Base-by-base conservation (phyloP, 345 rosid species). In the Clarkia xantiana region DNA sequence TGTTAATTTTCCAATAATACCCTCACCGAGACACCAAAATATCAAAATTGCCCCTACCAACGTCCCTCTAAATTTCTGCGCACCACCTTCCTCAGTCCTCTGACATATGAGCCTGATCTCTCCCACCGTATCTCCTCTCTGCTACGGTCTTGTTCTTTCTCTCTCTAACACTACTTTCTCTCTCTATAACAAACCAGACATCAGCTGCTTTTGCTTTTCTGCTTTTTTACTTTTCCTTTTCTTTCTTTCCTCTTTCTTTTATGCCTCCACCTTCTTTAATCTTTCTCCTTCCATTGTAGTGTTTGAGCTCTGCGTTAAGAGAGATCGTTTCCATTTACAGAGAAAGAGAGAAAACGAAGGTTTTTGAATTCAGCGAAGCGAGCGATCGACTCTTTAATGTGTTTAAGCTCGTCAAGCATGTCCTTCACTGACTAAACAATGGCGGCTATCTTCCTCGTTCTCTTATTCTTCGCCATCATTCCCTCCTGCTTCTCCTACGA, bases 401-500 rank as follows among this genome's bases (percentile, higher is more conserved):
- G 25, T 22, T 22, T 22, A 2, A 22, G 25, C 25, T 22, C 25
- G 25, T 18, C 64, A 62, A 75, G 71, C 75, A 70, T 68, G 45
- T 50, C 52, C 11, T 36, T 47, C 58, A 36, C 45, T 34, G 54
- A 36, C 60, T 56, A 64, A 50, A 22, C 36, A 0, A 29, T 29
- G 36, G 36, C 36, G 36, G 6, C 2, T 29, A 7, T 29, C 36
- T 29, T 29, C 36, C 67, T 62, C 60, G 40, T 64, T 49, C 44
- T 59, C 18, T 19, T 56, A 52, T 7, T 58, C 52, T 51, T 60
- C 48, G 59, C 29, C 49, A 11, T 79, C 47, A 52, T 60, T 11
- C 40, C 59, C 15, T 59, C 40, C 39, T 65, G 78, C 41, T 50
- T 69, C 54, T 75, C 86, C 0, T 88, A 80, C 18, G 87, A 84